Evolutionary conservation across 176 grass and related monocot genomes (phyloP).

Genomic region (Ampelocalamus luodianensis): DNA sequence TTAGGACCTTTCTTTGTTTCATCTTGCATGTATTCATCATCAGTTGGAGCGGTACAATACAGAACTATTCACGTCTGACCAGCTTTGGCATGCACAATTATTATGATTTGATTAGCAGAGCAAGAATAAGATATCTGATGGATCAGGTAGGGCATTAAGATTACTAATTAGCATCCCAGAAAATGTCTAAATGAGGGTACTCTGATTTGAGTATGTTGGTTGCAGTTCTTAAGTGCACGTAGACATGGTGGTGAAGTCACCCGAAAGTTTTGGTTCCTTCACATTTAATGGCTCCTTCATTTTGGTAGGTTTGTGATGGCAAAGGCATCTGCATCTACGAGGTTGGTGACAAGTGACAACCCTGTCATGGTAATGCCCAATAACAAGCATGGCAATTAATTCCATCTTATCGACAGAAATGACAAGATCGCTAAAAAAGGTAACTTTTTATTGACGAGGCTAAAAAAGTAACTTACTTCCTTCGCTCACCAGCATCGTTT

Average conservation of each 20-base stretch:
- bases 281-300: constrained; percentile 44
- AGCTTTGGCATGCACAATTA: neutral
- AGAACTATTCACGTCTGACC: neutral
- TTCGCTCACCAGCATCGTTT: too few species aligned
- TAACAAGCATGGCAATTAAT: neutral
- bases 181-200: neutral
- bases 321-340: constrained; percentile 20
- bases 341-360: constrained; percentile 29
- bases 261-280: constrained; percentile 28
- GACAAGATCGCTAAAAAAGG: too few species aligned
- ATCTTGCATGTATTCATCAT: neutral
- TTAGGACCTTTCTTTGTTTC: neutral
- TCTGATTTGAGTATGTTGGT: neutral
- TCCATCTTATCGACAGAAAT: constrained; percentile 12
- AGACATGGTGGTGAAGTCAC: constrained; percentile 26
- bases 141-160: neutral
- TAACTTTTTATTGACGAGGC: too few species aligned
- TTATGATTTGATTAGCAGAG: constrained; percentile 1
- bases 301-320: constrained; percentile 51
- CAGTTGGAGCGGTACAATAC: neutral
- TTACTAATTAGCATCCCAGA: neutral
- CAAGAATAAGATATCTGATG: neutral
- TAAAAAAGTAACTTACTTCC: too few species aligned
- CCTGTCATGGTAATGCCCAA: neutral
- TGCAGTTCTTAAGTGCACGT: constrained; percentile 11